phyloP scores from a whole-genome alignment of 1,284 basidiomycete genomes.

The Polyporus tsugae region DNA sequence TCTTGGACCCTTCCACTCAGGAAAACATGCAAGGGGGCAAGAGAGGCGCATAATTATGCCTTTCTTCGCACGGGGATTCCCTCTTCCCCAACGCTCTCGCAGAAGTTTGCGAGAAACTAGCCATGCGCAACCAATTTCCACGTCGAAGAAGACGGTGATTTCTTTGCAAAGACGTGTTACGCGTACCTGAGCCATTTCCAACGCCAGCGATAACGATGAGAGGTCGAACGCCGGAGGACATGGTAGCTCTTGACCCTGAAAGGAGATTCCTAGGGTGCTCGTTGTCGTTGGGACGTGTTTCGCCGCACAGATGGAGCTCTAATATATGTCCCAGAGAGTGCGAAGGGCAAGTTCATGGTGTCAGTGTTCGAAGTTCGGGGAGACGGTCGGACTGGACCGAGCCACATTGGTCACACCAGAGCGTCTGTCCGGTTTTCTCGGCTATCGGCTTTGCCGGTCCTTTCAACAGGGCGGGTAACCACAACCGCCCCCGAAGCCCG shows the following conservation, averaged over 20 bases:
- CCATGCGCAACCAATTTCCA: neutral
- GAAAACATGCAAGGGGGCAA: too few relatives aligned
- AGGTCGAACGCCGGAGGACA: constrained; percentile 47
- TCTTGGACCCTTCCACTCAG: too few relatives aligned
- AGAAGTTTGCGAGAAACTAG: neutral
- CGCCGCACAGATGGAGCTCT: neutral
- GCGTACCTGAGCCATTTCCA: constrained; percentile 52
- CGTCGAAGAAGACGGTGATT: neutral
- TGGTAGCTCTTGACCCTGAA: constrained; percentile 21
- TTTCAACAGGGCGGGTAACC: too few relatives aligned
- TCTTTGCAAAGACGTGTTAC: neutral
- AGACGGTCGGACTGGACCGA: neutral
- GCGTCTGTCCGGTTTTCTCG: neutral
- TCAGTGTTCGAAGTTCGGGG: neutral
- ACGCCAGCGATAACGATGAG: constrained; percentile 63
- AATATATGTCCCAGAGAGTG: neutral
- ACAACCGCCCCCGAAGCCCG: too few relatives aligned
- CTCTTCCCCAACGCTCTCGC: neutral
- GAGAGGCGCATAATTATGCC: too few relatives aligned
- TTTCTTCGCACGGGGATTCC: neutral
- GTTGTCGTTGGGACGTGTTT: neutral
- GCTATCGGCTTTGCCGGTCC: neutral
- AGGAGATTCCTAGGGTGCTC: neutral
- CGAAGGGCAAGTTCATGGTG: neutral
- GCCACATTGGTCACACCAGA: neutral